Base-by-base conservation (phyloP, 768 basidiomycete genomes). In the Panaeolus cyanescens region DNA sequence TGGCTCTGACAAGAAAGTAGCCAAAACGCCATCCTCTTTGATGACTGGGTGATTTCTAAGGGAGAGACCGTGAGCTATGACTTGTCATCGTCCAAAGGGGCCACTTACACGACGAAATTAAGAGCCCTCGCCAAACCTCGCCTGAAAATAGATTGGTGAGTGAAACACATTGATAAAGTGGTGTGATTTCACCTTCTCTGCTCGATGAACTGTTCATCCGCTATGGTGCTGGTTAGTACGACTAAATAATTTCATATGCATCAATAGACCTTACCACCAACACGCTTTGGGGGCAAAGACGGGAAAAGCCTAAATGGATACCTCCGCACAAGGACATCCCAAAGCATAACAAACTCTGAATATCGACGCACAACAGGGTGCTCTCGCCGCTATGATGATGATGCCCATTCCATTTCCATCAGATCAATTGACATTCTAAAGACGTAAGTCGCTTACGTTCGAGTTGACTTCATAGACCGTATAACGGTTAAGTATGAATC, bases 291-390 rank as follows among this genome's bases (percentile, higher is more conserved):
- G 15, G 97, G 97, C 31, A 99, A 76, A 3, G 85, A 77, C 17
- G 93, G 89, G 64, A 98, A 83, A 25, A 99, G 78, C 53, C 97
- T 87, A 84, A 98, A 99, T 1, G 97, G 96, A 77, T 98, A 98
- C 58, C 95, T 85, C 65, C 89, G 86, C 56, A 85, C 73, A 42
- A 99, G 80, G 64, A 88, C 90, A 64, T 98, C 95, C 86, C 93
- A 91, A 28, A 99, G 79, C 74, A 91, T 95, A 9, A 83, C 84
- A 72, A 99, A 99, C 72, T 99, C 97, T 6, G 92, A 94, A 73
- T 98, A 99, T 60, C 97, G 85, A 57, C 96, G 80, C 30, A 87
- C 80, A 20, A 98, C 92, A 13, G 92, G 79, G 12, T 83, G 77
- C 4, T 85, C 86, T 55, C 87, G 82, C 83, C 93, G 65, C 62